Conservation (phyloP, 164 flowering plant species). For the Aristolochia fimbriata region DNA sequence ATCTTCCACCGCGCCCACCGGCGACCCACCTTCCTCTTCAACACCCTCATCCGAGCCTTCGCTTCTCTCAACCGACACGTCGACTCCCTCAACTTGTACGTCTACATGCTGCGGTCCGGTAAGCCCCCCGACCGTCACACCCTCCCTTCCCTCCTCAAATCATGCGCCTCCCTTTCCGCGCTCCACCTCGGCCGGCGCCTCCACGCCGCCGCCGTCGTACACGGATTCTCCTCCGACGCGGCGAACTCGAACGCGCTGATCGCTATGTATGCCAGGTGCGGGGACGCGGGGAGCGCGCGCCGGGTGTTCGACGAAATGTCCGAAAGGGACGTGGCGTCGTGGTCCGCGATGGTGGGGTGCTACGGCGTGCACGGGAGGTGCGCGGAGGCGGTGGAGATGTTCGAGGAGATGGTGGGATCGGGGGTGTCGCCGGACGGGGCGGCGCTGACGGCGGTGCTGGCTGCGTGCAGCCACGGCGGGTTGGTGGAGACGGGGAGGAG, state of each 20-base stretch:
- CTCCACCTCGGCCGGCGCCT: slow-evolving; percentile 10
- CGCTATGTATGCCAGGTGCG: slow-evolving; percentile 10
- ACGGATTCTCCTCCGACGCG: slow-evolving; percentile 3
- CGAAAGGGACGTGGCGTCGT: slow-evolving; percentile 4
- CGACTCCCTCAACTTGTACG: slow-evolving; percentile 2
- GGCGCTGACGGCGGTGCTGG: slow-evolving; percentile 8
- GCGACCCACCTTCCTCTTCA: slow-evolving; percentile 13
- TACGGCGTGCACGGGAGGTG: slow-evolving; percentile 8
- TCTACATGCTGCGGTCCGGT: slow-evolving; percentile 3
- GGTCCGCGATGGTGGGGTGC: slow-evolving; percentile 9
- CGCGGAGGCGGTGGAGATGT: slow-evolving; percentile 7
- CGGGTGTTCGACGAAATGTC: slow-evolving; percentile 10
- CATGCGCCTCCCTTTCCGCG: slow-evolving; percentile 10
- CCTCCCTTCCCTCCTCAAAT: slow-evolving; percentile 9
- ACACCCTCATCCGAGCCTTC: slow-evolving; percentile 11
- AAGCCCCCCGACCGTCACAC: slow-evolving; percentile 9
- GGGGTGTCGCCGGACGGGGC: slow-evolving; percentile 8
- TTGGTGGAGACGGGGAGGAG: slow-evolving; percentile 7
- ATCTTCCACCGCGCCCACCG: slow-evolving; percentile 13
- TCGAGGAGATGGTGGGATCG: slow-evolving; percentile 8
- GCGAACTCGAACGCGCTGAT: slow-evolving; percentile 6
- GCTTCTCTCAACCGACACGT: slow-evolving; percentile 1
- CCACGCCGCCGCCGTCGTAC: slow-evolving; percentile 7
- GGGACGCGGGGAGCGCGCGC: slow-evolving; percentile 4
- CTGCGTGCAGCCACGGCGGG: slow-evolving; percentile 10